Evolutionary conservation across 2,329 filamentous ascomycete species (phyloP).

Genomic region (Aaosphaeria pasadenensis): DNA sequence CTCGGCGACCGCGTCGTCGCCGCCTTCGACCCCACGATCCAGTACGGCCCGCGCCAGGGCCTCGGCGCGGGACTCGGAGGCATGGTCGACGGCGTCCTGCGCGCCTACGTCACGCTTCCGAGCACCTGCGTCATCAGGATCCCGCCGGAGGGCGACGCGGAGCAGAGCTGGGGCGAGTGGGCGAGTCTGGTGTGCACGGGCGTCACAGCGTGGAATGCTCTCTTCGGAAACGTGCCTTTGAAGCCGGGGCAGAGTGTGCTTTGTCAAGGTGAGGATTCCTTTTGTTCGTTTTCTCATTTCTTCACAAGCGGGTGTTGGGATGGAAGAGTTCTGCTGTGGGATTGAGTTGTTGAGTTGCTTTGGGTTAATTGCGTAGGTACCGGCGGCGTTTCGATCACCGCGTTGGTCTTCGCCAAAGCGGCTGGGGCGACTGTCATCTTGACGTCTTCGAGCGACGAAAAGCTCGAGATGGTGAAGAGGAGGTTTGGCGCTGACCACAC

Average conservation of each 20-base stretch:
- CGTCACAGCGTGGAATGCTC: conserved; percentile 14
- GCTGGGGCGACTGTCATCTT: conserved; percentile 46
- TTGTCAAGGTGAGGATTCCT: conserved; percentile 8
- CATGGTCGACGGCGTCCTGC: conserved; percentile 9
- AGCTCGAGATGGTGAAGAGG: conserved; percentile 39
- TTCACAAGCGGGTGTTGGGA: no score
- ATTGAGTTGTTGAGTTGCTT: no score
- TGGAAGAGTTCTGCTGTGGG: no score
- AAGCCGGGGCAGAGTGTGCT: conserved; percentile 10
- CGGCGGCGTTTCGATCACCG: conserved; percentile 37
- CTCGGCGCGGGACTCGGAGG: conserved; percentile 1
- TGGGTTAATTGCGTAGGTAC: conserved; percentile 19
- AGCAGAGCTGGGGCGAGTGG: neutral
- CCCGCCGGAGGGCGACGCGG: neutral
- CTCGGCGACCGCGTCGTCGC: conserved; percentile 14
- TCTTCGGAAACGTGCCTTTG: conserved; percentile 8
- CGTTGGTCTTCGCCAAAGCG: conserved; percentile 43
- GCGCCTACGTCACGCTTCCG: conserved; percentile 7
- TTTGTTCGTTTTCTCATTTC: neutral
- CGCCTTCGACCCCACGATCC: conserved; percentile 2
- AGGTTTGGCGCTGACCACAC: conserved; percentile 44
- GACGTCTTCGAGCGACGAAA: conserved; percentile 51
- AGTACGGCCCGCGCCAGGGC: conserved; percentile 4
- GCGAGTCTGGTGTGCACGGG: conserved; percentile 11
- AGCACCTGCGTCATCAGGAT: conserved; percentile 7